Base-by-base conservation (phyloP, 2,329 filamentous ascomycete species). In the Sarocladium brachiariae region DNA sequence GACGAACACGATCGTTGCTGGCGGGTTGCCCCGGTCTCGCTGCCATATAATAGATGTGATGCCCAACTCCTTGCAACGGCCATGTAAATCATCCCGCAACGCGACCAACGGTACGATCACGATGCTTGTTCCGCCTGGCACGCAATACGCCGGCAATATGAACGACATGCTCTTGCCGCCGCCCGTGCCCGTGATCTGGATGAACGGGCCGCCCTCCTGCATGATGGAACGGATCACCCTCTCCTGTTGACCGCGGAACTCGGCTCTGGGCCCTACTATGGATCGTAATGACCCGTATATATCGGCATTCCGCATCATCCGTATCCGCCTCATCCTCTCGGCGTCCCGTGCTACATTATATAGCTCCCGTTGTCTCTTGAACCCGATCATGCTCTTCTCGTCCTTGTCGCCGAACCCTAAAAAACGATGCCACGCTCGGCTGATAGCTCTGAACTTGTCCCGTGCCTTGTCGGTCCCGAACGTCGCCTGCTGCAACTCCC, bases 101-200 rank as follows among this genome's bases (percentile, higher is more conserved):
- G 30, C 38, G 10, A 50, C 16, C 6, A 54, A 21, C 24, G 43
- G 47, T 3, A 50, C 45, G 4, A 54, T 34, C 14, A 53, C 51
- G 14, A 54, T 25, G 2, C 38, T 50, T 3, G 50, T 24, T 13
- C 50, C 41, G 39, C 48, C 34, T 5, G 38, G 18, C 4, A 18
- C 39, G 24, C 13, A 43, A 5, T 21, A 30, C 25, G 41, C 55
- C 25, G 51, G 50, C 14, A 57, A 47, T 23, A 55, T 54, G 30
- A 57, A 55, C 19, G 31, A 52, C 16, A 57, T 14, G 21, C 51
- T 57, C 49, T 57, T 57, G 13, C 51, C 51, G 16, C 37, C 35
- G 4, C 51, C 48, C 8, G 51, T 57, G 2, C 52, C 49, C 27
- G 47, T 52, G 0, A 57, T 49, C 24, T 49, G 11, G 2, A 57